phyloP scores from a whole-genome alignment of 2,329 filamentous ascomycete species.

The Thermoascus crustaceus region DNA sequence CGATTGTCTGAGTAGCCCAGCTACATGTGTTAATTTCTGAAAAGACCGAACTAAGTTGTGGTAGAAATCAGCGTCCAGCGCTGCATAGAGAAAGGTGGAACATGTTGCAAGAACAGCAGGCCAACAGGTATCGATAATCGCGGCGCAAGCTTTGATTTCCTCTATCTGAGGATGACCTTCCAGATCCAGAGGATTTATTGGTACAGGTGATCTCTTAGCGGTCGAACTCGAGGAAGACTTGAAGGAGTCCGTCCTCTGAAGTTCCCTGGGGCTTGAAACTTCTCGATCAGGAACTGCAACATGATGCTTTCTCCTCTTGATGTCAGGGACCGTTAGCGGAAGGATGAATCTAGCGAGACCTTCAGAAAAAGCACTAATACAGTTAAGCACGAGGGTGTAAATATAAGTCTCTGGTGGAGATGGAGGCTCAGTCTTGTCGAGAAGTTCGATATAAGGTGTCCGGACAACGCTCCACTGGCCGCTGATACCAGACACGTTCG shows the following conservation, averaged over 20 bases:
- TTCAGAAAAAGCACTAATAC: slow-evolving; percentile 83
- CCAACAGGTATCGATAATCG: slow-evolving; percentile 87
- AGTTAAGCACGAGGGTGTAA: slow-evolving; percentile 80
- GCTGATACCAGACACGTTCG: slow-evolving; percentile 68
- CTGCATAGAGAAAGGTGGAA: slow-evolving; percentile 88
- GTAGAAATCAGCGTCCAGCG: slow-evolving; percentile 88
- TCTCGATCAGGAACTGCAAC: slow-evolving; percentile 30
- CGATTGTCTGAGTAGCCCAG: slow-evolving; percentile 71
- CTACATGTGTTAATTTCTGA: slow-evolving; percentile 91
- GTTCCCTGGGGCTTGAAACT: slow-evolving; percentile 19
- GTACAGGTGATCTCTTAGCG: slow-evolving; percentile 33
- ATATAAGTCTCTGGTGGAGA: slow-evolving; percentile 83
- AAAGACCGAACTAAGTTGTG: slow-evolving; percentile 86
- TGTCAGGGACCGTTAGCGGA: slow-evolving; percentile 78
- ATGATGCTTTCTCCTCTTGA: slow-evolving; percentile 38
- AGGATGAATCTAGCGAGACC: slow-evolving; percentile 88
- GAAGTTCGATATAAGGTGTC: slow-evolving; percentile 82
- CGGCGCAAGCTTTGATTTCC: slow-evolving; percentile 68
- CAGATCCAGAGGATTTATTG: slow-evolving; percentile 72
- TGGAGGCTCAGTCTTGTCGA: slow-evolving; percentile 85
- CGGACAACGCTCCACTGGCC: slow-evolving; percentile 83
- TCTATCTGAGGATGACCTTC: slow-evolving; percentile 62
- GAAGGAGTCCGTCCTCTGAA: slow-evolving; percentile 22
- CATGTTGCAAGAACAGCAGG: slow-evolving; percentile 89
- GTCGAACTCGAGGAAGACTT: slow-evolving; percentile 16